These are phyloP conservation scores for Favolaschia claudopus DNA, from an alignment of 768 basidiomycete species.

Conservation along the genomic window DNA sequence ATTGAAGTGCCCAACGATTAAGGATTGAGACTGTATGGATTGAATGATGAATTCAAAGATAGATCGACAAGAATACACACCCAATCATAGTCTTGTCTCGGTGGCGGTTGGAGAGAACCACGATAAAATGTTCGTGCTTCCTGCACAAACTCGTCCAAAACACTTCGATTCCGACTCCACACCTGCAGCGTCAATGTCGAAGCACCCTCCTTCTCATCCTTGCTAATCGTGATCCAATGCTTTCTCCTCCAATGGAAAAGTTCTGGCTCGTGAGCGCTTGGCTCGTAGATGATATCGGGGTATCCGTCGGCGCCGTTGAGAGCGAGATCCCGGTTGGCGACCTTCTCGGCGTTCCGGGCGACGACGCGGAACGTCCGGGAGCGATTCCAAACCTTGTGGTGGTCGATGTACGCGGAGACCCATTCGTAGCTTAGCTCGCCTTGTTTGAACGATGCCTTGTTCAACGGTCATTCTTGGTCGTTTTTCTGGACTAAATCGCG, in stretches of 20 bases:
- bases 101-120: constrained; percentile 15
- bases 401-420: constrained; percentile 27
- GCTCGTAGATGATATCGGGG: constrained; percentile 23
- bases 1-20: constrained; percentile 34
- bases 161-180: constrained; percentile 26
- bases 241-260: constrained; percentile 22
- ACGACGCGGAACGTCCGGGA: constrained; percentile 29
- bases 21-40: constrained; percentile 27
- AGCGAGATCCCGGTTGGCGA: constrained; percentile 26
- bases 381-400: constrained; percentile 29
- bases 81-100: constrained; percentile 22
- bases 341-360: constrained; percentile 17
- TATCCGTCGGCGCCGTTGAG: constrained; percentile 21
- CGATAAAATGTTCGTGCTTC: constrained; percentile 25
- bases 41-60: background rate
- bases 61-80: background rate
- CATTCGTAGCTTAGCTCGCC: constrained; percentile 24
- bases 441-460: constrained; percentile 27
- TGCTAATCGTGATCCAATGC: constrained; percentile 28
- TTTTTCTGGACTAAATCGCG: background rate
- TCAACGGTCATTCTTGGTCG: background rate
- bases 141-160: constrained; percentile 28
- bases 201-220: constrained; percentile 27
- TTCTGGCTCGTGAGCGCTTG: constrained; percentile 21
- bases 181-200: constrained; percentile 23